Conservation (phyloP, 331 rosid species). For the Pyracantha coccinea region DNA sequence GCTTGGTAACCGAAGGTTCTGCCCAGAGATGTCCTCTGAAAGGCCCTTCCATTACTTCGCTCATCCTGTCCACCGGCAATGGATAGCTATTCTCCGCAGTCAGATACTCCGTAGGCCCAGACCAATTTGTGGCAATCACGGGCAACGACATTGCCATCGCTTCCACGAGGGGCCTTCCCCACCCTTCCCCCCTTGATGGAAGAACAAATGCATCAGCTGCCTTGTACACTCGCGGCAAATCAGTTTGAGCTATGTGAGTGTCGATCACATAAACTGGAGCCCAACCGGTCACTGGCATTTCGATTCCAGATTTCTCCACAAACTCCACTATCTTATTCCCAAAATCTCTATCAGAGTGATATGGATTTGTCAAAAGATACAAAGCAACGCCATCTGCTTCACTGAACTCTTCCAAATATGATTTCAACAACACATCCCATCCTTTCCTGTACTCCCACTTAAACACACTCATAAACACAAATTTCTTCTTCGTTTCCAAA, state of each 20-base stretch:
- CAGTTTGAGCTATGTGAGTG: constrained; percentile 56
- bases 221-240: constrained; percentile 56
- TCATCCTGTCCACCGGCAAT: constrained; percentile 52
- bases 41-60: constrained; percentile 67
- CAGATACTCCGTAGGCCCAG: constrained; percentile 79
- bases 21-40: constrained; percentile 85
- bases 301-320: constrained; percentile 36
- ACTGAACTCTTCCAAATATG: constrained; percentile 63
- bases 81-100: constrained; percentile 68
- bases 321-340: constrained; percentile 70
- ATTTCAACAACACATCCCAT: constrained; percentile 68
- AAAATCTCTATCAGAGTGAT: constrained; percentile 61
- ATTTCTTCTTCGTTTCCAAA: constrained; percentile 11
- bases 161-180: constrained; percentile 88
- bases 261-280: constrained; percentile 59
- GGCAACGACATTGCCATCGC: constrained; percentile 91
- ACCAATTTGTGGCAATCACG: constrained; percentile 76
- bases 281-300: constrained; percentile 52
- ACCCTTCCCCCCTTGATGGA: constrained; percentile 88
- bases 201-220: constrained; percentile 76
- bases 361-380: constrained; percentile 66
- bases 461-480: constrained; percentile 64
- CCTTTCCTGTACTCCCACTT: constrained; percentile 95
- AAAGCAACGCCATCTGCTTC: constrained; percentile 44
- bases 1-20: constrained; percentile 52